These are phyloP conservation scores for Xerocomus spinulosus DNA, from an alignment of 768 basidiomycete species.

Conservation along the genomic window DNA sequence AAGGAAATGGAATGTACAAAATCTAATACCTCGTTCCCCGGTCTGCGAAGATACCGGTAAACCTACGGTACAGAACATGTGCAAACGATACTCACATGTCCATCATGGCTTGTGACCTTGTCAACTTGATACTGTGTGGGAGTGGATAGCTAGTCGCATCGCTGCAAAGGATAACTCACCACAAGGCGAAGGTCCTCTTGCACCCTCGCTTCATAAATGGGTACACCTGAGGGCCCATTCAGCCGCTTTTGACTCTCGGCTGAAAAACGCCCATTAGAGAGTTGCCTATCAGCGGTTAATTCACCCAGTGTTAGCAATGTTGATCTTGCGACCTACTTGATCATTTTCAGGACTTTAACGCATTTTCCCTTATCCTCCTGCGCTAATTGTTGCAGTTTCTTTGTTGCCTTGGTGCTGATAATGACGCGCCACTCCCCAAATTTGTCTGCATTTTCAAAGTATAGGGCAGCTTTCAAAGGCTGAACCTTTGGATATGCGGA, in stretches of 20 bases:
- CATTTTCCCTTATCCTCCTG: constrained; percentile 47
- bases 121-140: constrained; percentile 45
- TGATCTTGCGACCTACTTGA: constrained; percentile 41
- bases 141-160: not conserved
- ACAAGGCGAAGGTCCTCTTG: constrained; percentile 48
- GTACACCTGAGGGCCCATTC: constrained; percentile 43
- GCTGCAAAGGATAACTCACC: constrained; percentile 29
- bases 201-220: constrained; percentile 69
- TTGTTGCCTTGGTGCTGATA: constrained; percentile 49
- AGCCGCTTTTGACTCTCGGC: constrained; percentile 63
- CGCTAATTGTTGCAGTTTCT: constrained; percentile 45
- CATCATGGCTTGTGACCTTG: constrained; percentile 38
- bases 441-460: constrained; percentile 54
- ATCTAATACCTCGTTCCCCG: constrained; percentile 36
- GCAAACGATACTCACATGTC: constrained; percentile 19
- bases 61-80: not conserved
- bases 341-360: constrained; percentile 61
- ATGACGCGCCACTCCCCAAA: constrained; percentile 65
- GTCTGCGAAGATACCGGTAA: constrained; percentile 24
- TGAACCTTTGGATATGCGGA: constrained; percentile 46
- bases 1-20: not conserved
- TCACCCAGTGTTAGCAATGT: not conserved
- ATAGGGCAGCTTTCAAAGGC: constrained; percentile 57
- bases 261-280: constrained; percentile 68
- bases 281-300: constrained; percentile 41